Conservation (phyloP, 257 asterid genomes). For the Osmanthus fragrans region DNA sequence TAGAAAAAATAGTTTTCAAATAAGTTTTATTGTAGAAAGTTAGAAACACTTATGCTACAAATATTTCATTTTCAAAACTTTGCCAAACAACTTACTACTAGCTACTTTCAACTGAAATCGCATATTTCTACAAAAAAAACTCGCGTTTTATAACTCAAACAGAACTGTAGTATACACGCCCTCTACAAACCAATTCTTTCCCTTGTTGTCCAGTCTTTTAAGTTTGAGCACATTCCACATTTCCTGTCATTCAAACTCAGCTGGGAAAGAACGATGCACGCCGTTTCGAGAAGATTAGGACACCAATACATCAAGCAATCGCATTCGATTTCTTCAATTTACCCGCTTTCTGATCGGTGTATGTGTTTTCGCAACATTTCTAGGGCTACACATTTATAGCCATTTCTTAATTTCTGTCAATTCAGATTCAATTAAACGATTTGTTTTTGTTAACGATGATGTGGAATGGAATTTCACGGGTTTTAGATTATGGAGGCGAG, state of each 20-base stretch:
- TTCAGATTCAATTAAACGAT: neutral
- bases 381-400: constrained; percentile 27
- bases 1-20: too few species aligned
- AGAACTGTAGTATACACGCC: neutral
- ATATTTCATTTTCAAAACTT: too few species aligned
- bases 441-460: constrained; percentile 2
- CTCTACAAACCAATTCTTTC: neutral
- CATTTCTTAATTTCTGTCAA: neutral
- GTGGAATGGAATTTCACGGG: constrained; percentile 12
- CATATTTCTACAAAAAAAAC: neutral
- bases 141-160: too few species aligned
- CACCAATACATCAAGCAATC: constrained; percentile 43
- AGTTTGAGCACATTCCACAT: neutral
- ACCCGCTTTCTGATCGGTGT: constrained; percentile 52
- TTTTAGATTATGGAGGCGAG: constrained; percentile 64
- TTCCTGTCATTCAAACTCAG: constrained; percentile 17
- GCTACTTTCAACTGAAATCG: neutral
- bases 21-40: too few species aligned
- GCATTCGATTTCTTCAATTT: constrained; percentile 40
- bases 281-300: constrained; percentile 56
- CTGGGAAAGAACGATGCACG: constrained; percentile 56
- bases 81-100: too few species aligned
- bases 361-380: constrained; percentile 29
- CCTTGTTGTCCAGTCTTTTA: neutral
- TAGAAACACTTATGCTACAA: too few species aligned